Evolutionary conservation across 495 filamentous ascomycete species (phyloP), one percentile per base, ranked within the genome.

Genomic region (Neurospora sp.): DNA sequence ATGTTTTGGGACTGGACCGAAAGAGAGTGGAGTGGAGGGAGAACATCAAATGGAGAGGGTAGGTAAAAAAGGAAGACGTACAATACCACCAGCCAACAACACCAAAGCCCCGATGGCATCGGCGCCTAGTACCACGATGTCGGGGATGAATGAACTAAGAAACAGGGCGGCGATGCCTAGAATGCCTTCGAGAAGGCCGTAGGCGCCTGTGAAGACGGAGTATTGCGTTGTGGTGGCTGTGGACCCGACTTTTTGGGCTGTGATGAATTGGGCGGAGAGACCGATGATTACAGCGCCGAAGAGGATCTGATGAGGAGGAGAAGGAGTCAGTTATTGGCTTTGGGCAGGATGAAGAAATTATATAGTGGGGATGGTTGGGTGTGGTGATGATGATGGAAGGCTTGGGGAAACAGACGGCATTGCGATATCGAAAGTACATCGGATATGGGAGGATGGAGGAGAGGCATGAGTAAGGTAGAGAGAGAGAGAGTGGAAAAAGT

Each of bases 11-110:
- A 31, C 27, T 31, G 27, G 27, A 31, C 27, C 27, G 31, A 71
- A 22, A 3, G 10, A 39, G 22, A 8, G 27, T 1, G 1, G 2
- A 31, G 27, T 27, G 22, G 22, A 27, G 22, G 31, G 3, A 35
- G 31, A 4, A 35, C 31, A 35, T 35, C 27, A 31, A 31, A 31
- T 4, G 31, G 31, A 35, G 31, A 35, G 31, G 31, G 4, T 35
- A 35, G 31, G 31, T 35, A 72, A 41, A 40, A 5, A 5, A 31
- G 1, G 4, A 48, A 31, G 12, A 86, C 88, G 75, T 84, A 89
- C 88, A 70, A 88, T 84, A 22, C 83, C 88, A 40, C 83, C 86
- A 14, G 83, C 86, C 4, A 89, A 77, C 45, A 86, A 81, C 40
- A 87, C 80, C 17, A 87, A 69, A 1, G 76, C 73, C 0, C 83